Conservation (phyloP, 2,329 filamentous ascomycete species). For the Aspergillus sp. region DNA sequence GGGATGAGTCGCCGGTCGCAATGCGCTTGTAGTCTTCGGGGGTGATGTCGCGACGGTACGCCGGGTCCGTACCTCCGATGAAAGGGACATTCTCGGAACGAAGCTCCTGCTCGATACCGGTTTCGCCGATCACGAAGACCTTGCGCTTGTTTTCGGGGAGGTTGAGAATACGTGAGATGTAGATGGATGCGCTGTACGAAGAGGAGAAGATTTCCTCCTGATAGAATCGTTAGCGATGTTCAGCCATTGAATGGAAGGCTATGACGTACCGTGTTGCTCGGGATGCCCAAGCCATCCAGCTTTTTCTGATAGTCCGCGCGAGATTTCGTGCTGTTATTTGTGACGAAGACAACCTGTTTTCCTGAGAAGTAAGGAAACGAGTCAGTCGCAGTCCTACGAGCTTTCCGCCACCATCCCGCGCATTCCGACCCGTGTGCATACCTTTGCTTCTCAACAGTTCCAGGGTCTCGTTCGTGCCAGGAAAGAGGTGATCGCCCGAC, state of each 20-base stretch:
- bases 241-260: background rate
- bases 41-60: constrained; percentile 72
- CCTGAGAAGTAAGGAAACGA: constrained; percentile 51
- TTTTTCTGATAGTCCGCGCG: constrained; percentile 91
- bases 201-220: constrained; percentile 94
- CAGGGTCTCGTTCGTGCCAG: constrained; percentile 80
- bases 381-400: background rate
- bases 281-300: constrained; percentile 76
- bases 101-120: constrained; percentile 87
- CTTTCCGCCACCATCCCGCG: constrained; percentile 4
- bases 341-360: constrained; percentile 93
- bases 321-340: constrained; percentile 98
- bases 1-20: constrained; percentile 65
- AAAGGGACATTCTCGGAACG: constrained; percentile 73
- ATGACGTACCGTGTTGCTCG: constrained; percentile 60
- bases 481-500: constrained; percentile 90
- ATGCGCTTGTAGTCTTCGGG: constrained; percentile 78
- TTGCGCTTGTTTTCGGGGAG: constrained; percentile 79
- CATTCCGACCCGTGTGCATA: constrained; percentile 33
- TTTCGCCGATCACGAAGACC: constrained; percentile 90
- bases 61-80: constrained; percentile 82
- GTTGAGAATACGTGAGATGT: constrained; percentile 88
- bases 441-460: constrained; percentile 79
- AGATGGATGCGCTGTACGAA: constrained; percentile 90
- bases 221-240: constrained; percentile 1